Conservation (phyloP, 2,329 filamentous ascomycete genomes). For the Magnaporthiopsis incrustans region DNA sequence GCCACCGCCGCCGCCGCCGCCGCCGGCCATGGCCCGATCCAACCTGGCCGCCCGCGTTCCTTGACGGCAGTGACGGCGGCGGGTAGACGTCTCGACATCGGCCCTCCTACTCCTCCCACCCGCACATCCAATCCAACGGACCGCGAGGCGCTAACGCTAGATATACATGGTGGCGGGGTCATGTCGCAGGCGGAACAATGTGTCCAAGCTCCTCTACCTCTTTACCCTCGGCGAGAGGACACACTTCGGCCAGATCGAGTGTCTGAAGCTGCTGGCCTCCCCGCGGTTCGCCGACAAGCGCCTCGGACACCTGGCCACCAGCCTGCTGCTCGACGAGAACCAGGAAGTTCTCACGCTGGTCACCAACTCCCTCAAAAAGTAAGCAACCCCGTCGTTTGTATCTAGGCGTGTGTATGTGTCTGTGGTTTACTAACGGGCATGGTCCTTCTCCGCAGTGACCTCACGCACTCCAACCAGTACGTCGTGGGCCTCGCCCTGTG, state of each 20-base stretch:
- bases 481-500: constrained; percentile 94
- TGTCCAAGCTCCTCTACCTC: constrained; percentile 94
- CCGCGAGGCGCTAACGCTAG: not conserved
- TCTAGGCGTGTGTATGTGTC: not conserved
- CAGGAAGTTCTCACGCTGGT: constrained; percentile 96
- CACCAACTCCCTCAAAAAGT: constrained; percentile 98
- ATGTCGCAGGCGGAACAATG: constrained; percentile 79
- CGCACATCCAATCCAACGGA: not conserved
- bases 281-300: constrained; percentile 97
- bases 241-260: constrained; percentile 99
- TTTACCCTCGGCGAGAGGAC: constrained; percentile 96
- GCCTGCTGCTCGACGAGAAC: constrained; percentile 93
- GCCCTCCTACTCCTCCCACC: not conserved
- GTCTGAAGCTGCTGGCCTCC: constrained; percentile 91
- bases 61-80: not conserved
- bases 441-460: constrained; percentile 52
- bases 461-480: constrained; percentile 97
- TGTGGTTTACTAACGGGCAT: constrained; percentile 23
- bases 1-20: no score
- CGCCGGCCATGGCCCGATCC: not conserved
- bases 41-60: not conserved
- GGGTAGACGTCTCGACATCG: not conserved
- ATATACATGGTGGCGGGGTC: not conserved
- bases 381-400: constrained; percentile 14
- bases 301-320: constrained; percentile 89